Evolutionary conservation across 805 yeast genomes (phyloP), one percentile per base, ranked within the genome.

Genomic region (Metschnikowia borealis): DNA sequence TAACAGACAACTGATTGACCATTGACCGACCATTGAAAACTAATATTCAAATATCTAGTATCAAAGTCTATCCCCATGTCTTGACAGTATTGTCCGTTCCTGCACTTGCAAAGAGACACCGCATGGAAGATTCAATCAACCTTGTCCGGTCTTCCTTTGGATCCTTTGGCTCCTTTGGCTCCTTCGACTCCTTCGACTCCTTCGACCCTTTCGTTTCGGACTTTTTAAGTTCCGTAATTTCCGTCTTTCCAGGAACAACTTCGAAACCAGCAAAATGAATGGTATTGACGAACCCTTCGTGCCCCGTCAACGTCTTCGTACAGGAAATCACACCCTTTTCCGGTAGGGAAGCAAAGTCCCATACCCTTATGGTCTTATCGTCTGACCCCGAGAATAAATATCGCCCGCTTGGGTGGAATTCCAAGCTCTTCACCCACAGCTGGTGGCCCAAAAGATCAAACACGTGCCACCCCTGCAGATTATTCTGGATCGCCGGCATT

Each of bases 341-440:
- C 17, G 54, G 60, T 35, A 73, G 58, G 2, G 64, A 47, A 15
- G 69, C 84, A 63, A 71, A 55, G 53, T 90, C 92, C 97, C 97
- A 91, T 17, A 88, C 68, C 50, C 82, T 78, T 33, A 91, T 77
- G 1, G 83, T 71, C 54, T 83, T 83, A 65, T 91, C 97, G 65
- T 91, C 98, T 15, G 91, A 77, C 15, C 86, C 84, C 41, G 89
- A 82, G 42, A 85, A 72, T 15, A 89, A 63, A 57, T 79, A 82
- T 37, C 82, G 74, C 0, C 94, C 95, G 57, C 80, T 82, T 1
- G 96, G 96, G 66, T 89, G 96, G 44, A 86, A 68, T 8, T 71
- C 70, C 5, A 90, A 59, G 6, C 82, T 79, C 53, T 85, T 80
- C 1, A 92, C 86, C 98, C 98, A 91, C 8, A 94, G 87, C 45